phyloP scores from a whole-genome alignment of 495 filamentous ascomycete genomes.

The Haplographium delicatum region DNA sequence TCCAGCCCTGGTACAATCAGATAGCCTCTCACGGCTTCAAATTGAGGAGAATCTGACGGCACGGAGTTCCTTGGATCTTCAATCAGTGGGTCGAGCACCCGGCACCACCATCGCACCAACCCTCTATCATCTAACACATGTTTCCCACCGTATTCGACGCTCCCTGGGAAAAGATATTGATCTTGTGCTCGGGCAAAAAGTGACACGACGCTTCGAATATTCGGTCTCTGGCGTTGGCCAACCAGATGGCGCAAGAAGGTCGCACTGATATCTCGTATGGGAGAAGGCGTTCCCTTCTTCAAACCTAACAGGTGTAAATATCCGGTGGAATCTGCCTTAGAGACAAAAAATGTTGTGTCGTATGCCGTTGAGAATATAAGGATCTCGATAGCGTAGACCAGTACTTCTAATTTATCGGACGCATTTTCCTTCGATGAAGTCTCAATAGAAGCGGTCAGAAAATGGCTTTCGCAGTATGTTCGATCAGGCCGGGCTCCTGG shows the following conservation, averaged over 20 bases:
- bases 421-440: conserved; percentile 1
- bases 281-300: conserved; percentile 58
- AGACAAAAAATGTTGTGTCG: conserved; percentile 85
- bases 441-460: conserved; percentile 64
- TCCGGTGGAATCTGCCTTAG: conserved; percentile 95
- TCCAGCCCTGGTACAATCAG: conserved; percentile 85
- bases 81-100: conserved; percentile 70
- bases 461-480: conserved; percentile 87
- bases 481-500: conserved; percentile 60
- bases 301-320: conserved; percentile 64
- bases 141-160: conserved; percentile 76
- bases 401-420: conserved; percentile 34
- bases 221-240: conserved; percentile 55
- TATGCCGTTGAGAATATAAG: conserved; percentile 69
- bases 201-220: conserved; percentile 74
- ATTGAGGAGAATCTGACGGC: conserved; percentile 9
- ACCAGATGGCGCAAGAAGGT: conserved; percentile 74
- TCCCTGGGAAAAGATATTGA: conserved; percentile 93
- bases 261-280: conserved; percentile 63
- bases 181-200: conserved; percentile 89
- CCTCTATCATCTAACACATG: conserved; percentile 91
- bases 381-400: conserved; percentile 63
- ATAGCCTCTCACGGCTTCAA: conserved; percentile 58
- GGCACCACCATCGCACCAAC: conserved; percentile 93
- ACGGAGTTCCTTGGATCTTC: conserved; percentile 24